Conservation (phyloP, 805 yeast genomes). For the Sugiyamaella boreocaroliniensis region DNA sequence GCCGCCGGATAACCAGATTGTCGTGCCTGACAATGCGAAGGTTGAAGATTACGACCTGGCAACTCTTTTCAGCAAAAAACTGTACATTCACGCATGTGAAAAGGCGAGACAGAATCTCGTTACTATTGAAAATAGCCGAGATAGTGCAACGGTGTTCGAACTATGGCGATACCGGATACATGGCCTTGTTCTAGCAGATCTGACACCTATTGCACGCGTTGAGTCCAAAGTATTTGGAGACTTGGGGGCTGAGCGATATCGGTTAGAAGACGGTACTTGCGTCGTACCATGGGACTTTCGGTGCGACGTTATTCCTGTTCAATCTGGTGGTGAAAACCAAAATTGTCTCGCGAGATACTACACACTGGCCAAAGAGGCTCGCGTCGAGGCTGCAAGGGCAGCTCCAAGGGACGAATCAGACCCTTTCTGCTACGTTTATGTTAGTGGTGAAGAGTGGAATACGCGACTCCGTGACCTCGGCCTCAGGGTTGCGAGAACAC, state of each 20-base stretch:
- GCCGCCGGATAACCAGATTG: neutral
- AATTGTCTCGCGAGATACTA: conserved; percentile 29
- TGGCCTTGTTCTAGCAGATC: conserved; percentile 24
- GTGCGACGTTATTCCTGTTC: conserved; percentile 27
- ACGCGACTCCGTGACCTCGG: conserved; percentile 27
- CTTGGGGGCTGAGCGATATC: conserved; percentile 22
- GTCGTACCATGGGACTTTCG: conserved; percentile 31
- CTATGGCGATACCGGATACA: conserved; percentile 28
- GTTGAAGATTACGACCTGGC: conserved; percentile 4
- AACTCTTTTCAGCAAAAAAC: conserved; percentile 19
- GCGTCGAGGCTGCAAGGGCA: conserved; percentile 16
- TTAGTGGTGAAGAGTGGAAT: conserved; percentile 14
- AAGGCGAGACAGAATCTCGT: conserved; percentile 18
- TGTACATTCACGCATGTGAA: conserved; percentile 25
- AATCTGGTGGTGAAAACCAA: conserved; percentile 31
- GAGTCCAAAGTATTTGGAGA: conserved; percentile 26
- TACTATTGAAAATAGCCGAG: conserved; percentile 3
- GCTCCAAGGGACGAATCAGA: neutral
- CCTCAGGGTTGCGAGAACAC: conserved; percentile 27
- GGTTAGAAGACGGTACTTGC: conserved; percentile 18
- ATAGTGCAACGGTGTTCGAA: conserved; percentile 18
- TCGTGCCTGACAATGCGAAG: neutral
- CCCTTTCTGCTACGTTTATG: neutral
- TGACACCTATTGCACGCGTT: conserved; percentile 28
- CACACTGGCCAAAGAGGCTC: conserved; percentile 31